Evolutionary conservation across 2,329 filamentous ascomycete species (phyloP), one percentile per base, ranked within the genome.

Genomic region (Neoscytalidium dimidiatum): DNA sequence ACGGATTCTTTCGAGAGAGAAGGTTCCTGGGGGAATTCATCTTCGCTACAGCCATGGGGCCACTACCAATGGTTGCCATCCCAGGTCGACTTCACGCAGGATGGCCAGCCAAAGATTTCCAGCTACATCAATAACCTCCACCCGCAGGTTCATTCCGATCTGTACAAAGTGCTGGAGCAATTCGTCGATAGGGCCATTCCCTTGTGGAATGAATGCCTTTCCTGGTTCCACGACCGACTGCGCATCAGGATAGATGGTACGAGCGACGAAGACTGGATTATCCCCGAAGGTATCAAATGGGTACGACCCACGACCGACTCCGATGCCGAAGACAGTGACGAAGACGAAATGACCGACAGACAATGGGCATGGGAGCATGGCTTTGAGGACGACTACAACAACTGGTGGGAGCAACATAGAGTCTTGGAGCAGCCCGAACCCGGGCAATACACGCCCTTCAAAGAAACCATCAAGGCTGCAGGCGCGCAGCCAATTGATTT

Each of bases 71-170:
- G 82, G 77, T 73, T 87, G 14, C 85, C 85, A 13, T 80, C 80
- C 56, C 80, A 84, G 3, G 76, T 87, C 17, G 70, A 77, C n/a
- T 73, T 84, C 48, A 70, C 73, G 44, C 66, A 74, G 1, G 71
- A 77, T 8, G 74, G 73, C 2, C 74, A 35, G 1, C 17, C 77
- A 4, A 77, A 71, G 17, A 81, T 86, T 28, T 75, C 75, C 3
- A 84, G 81, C 68, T 86, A 86, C 68, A 79, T 85, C 71, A 86
- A 86, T 71, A 85, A 85, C 67, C 70, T 85, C 1, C 83, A 86
- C 66, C 84, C 84, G 0, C 26, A 64, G 1, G 62, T 75, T 3
- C 75, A 83, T 49, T 66, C 67, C 5, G 67, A 64, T 2, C 69
- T 84, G 0, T 84, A 83, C 63, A 65, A 65, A 1, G 68, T 79